A percentile compares a stretch with the other conserved stretches of the same genome.
Evolutionary conservation across 768 basidiomycete genomes (phyloP).

Genomic region (Hirschioporus abietinus): DNA sequence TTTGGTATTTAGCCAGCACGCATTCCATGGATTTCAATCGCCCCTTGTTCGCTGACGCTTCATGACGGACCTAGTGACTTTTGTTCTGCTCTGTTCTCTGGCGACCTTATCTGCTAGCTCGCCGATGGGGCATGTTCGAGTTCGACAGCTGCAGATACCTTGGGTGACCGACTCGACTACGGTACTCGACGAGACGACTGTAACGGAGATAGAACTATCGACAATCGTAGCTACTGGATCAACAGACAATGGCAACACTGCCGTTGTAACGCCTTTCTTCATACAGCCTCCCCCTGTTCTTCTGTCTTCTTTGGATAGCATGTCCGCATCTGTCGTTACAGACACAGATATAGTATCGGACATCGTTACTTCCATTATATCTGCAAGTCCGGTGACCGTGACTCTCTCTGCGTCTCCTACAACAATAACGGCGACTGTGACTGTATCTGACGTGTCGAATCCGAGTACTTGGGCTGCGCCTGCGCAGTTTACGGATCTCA

Average conservation of each 20-base stretch:
- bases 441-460: constrained; percentile 9
- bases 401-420: constrained; percentile 1
- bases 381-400: constrained; percentile 2
- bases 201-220: not conserved
- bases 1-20: not conserved
- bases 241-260: not conserved
- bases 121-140: not conserved
- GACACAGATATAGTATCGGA: not conserved
- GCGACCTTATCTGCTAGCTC: not conserved
- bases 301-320: not conserved
- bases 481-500: constrained; percentile 49
- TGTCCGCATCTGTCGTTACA: not conserved
- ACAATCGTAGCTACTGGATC: not conserved
- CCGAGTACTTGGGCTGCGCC: constrained; percentile 47
- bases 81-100: not conserved
- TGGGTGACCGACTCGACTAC: not conserved
- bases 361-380: not conserved
- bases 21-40: not conserved
- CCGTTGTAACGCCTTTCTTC: not conserved
- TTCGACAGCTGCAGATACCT: not conserved
- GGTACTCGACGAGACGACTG: not conserved
- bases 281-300: not conserved
- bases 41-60: not conserved
- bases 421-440: constrained; percentile 5
- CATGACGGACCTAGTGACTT: not conserved